Conservation (phyloP, 352 stramenopile species). For the Phytopythium cucurbitacearum region DNA sequence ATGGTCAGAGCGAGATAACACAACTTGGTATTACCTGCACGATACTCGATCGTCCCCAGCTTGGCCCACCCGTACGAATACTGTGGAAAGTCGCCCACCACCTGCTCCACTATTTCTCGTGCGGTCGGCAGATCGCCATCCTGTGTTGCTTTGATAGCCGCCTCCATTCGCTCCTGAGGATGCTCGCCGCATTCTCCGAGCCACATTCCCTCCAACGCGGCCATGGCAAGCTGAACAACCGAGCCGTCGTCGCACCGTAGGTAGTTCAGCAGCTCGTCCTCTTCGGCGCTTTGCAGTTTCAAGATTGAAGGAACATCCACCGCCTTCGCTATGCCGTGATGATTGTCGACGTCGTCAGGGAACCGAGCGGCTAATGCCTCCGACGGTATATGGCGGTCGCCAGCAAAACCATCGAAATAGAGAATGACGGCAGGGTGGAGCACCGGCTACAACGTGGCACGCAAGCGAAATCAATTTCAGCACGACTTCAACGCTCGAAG, state of each 20-base stretch:
- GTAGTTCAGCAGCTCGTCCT: slow-evolving; percentile 59
- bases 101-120: slow-evolving; percentile 35
- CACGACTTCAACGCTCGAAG: not conserved
- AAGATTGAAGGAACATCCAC: slow-evolving; percentile 54
- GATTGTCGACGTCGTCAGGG: slow-evolving; percentile 37
- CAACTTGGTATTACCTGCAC: slow-evolving; percentile 27
- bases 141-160: slow-evolving; percentile 21
- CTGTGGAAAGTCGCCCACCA: slow-evolving; percentile 40
- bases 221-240: slow-evolving; percentile 67
- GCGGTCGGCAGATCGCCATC: slow-evolving; percentile 31
- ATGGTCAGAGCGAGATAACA: not conserved
- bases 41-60: slow-evolving; percentile 61
- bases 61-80: slow-evolving; percentile 80
- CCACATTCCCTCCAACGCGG: slow-evolving; percentile 71
- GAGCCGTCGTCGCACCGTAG: slow-evolving; percentile 63
- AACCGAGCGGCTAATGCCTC: slow-evolving; percentile 50
- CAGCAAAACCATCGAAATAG: slow-evolving; percentile 74
- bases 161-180: slow-evolving; percentile 35
- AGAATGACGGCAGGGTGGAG: slow-evolving; percentile 60
- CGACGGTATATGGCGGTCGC: slow-evolving; percentile 60
- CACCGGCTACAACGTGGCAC: slow-evolving; percentile 29
- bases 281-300: slow-evolving; percentile 63
- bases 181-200: slow-evolving; percentile 42
- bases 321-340: slow-evolving; percentile 2
- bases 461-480: slow-evolving; percentile 1